phyloP scores from a whole-genome alignment of 768 basidiomycete genomes.

The Rhodocollybia butyracea region DNA sequence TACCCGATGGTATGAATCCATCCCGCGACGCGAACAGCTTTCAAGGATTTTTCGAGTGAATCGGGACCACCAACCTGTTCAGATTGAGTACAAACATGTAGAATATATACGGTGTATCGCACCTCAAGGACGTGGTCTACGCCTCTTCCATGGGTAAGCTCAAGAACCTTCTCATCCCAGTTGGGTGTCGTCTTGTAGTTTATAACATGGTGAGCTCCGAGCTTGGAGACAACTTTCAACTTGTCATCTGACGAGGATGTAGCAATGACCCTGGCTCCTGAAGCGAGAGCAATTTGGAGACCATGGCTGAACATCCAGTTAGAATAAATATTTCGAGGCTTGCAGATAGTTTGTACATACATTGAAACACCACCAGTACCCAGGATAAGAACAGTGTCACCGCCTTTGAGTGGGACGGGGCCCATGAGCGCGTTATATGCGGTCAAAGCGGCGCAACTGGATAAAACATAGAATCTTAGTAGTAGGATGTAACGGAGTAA shows the following conservation, averaged over 20 bases:
- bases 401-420: constrained; percentile 47
- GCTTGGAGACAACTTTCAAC: constrained; percentile 44
- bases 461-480: background rate
- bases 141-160: constrained; percentile 32
- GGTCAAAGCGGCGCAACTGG: constrained; percentile 57
- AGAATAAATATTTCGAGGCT: background rate
- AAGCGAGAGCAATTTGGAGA: constrained; percentile 57
- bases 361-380: constrained; percentile 59
- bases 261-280: constrained; percentile 61
- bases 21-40: constrained; percentile 37
- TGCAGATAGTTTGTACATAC: constrained; percentile 21
- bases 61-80: constrained; percentile 51
- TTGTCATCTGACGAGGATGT: constrained; percentile 70
- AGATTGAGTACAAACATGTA: constrained; percentile 11
- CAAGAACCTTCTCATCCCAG: constrained; percentile 54
- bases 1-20: constrained; percentile 49
- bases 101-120: constrained; percentile 15
- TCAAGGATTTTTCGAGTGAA: constrained; percentile 44
- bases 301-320: constrained; percentile 40
- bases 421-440: constrained; percentile 61
- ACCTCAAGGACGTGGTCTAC: constrained; percentile 39
- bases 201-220: constrained; percentile 54
- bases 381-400: constrained; percentile 54
- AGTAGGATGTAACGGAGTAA: background rate
- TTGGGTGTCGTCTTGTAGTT: constrained; percentile 58